Evolutionary conservation across 2,329 filamentous ascomycete species (phyloP).

Genomic region (Ophiostoma pallidulum): DNA sequence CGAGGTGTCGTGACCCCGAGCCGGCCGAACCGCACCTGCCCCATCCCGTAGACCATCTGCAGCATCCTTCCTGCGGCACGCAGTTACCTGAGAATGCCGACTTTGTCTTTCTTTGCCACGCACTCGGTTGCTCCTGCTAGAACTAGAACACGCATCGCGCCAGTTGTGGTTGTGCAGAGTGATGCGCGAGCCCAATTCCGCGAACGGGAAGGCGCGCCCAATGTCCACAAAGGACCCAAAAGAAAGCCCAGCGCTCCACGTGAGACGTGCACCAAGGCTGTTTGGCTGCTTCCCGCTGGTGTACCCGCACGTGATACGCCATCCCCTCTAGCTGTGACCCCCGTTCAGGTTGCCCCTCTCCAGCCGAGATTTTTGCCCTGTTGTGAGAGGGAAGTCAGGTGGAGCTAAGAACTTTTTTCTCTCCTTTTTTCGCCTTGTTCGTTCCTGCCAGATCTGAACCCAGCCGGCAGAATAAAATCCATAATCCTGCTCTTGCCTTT

Average conservation of each 20-base stretch:
- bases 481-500: neutral
- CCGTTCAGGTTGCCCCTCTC: neutral
- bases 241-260: neutral
- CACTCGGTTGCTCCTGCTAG: too few relatives aligned
- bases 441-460: neutral
- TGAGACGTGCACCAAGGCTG: neutral
- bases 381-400: too few relatives aligned
- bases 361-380: neutral
- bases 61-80: too few relatives aligned
- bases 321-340: neutral
- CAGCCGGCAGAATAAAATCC: too few relatives aligned
- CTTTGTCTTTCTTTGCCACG: too few relatives aligned
- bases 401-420: too few relatives aligned
- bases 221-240: neutral
- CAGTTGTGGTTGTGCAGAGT: neutral
- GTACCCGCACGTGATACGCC: neutral
- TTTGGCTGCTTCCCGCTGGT: neutral
- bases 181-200: neutral
- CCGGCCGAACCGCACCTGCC: too few relatives aligned
- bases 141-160: too few relatives aligned
- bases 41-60: too few relatives aligned
- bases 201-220: slow-evolving; percentile 2
- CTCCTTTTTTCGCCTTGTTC: too few relatives aligned
- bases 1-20: neutral
- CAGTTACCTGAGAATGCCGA: too few relatives aligned